Conservation (phyloP, 495 filamentous ascomycete species). For the Tuber microsphaerosporum region DNA sequence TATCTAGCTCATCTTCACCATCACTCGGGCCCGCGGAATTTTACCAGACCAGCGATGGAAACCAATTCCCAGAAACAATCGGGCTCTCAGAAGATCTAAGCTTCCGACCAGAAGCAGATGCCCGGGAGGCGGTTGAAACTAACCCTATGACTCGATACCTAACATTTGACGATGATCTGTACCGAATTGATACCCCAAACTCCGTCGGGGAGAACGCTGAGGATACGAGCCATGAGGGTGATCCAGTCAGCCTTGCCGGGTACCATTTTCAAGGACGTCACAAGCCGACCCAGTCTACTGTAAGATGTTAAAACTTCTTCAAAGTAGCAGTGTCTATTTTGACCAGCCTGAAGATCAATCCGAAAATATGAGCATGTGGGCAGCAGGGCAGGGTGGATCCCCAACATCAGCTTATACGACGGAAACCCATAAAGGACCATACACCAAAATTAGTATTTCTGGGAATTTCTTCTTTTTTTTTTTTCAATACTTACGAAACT, state of each 20-base stretch:
- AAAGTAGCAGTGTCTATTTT: conserved; percentile 26
- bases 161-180: conserved; percentile 23
- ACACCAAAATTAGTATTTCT: too few species aligned
- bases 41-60: conserved; percentile 10
- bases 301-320: conserved; percentile 18
- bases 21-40: conserved; percentile 6
- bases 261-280: conserved; percentile 16
- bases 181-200: conserved; percentile 28
- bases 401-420: too few species aligned
- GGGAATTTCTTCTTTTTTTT: too few species aligned
- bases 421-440: too few species aligned
- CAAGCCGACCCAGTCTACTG: conserved; percentile 25
- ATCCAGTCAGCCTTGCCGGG: conserved; percentile 27
- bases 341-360: not conserved
- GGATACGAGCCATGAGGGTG: conserved; percentile 15
- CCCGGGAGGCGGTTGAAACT: not conserved
- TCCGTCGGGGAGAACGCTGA: conserved; percentile 25
- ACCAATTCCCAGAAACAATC: conserved; percentile 16
- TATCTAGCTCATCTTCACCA: conserved; percentile 10
- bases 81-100: conserved; percentile 31
- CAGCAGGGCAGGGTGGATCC: not conserved
- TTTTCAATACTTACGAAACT: too few species aligned
- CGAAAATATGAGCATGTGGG: not conserved
- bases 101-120: conserved; percentile 10
- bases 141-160: conserved; percentile 10